Base-by-base conservation (phyloP, 345 rosid species). In the Zanthoxylum bungeanum region DNA sequence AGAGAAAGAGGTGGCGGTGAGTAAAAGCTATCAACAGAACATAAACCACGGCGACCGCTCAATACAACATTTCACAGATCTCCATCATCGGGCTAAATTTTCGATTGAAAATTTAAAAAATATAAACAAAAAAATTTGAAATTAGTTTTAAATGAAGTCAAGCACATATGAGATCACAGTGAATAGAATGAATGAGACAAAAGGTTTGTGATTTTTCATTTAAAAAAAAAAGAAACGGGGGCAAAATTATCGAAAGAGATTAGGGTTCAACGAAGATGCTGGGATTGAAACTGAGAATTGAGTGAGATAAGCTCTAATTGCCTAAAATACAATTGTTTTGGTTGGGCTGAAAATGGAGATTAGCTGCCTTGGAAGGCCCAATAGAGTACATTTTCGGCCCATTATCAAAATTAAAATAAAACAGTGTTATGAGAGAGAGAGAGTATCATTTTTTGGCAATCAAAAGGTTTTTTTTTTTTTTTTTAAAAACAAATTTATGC, bases 41-140 rank as follows among this genome's bases (percentile, higher is more conserved):
- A 61, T 71, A 66, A 52, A 60, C 64, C 65, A 50, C 66, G 63
- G 80, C 78, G n/a, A 71, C 71, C 68, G 72, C 73, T 76, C 78
- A 66, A 62, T 9, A 30, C 10, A 9, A 30, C 10, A 9, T 72
- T 30, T 51, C 17, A 50, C 14, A 24, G 36, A 50, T 64, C 28
- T 66, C 57, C 83, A 73, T 76, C 78, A 76, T 61, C 31, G 55
- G 58, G 75, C n/a, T 66, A 52, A 62, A 60, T 1, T 10, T 36
- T n/a, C 5, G 9, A 44, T 34, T 36, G 0, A 3, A 36, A 56
- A n/a, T 2, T n/a, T n/a, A n/a, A 14, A 7, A 0, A 0, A 4
- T 34, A 24, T 27, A 30, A 39, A 31, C 3, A 36, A 8, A 44
- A 14, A 4, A 44, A 4, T 14, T 44, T 44, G 12, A 44, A 4